Evolutionary conservation across 345 rosid genomes (phyloP), one percentile per base, ranked within the genome.

Genomic region (Populus pruinosa): DNA sequence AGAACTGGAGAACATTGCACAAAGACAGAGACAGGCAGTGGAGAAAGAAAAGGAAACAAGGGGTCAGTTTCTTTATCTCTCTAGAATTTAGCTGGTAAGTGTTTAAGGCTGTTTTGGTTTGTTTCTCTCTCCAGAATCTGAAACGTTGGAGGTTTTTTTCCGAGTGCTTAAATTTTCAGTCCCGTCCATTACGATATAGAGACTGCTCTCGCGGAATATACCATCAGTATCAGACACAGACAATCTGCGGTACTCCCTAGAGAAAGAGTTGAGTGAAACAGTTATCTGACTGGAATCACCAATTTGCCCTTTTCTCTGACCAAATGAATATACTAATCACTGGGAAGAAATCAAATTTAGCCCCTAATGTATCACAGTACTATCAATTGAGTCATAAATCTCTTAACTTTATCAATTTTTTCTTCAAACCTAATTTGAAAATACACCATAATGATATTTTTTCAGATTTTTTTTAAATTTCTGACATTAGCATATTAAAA

Each of bases 1-100:
- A 74, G 76, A 86, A 84, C 80, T 78, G 76, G 86, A 82, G 74
- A 89, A 85, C 95, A 94, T 91, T 78, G 83, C 73, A 80, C 70
- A 76, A 21, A 53, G 25, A 59, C 63, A n/a, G 33, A 36, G 20
- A 69, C 50, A 23, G 27, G n/a, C 13, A 56, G 64, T 1, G 3
- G 25, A 21, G 25, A 53, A 9, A 44, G 41, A n/a, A 4, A 23
- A 23, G 55, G 53, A 21, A 43, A 43, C 4, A 23, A 2, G 10
- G 21, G 25, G 29, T 25, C 21, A 5, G 11, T 41, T 67, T 50
- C n/a, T 31, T 5, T 29, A 18, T 61, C 41, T 27, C n/a, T 41
- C 68, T 39, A 31, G 43, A 31, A n/a, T n/a, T 10, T 14, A n/a
- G 29, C 14, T 0, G 18, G 8, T 8, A 14, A 20, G 43, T n/a